Base-by-base conservation (phyloP, 768 basidiomycete species). In the Auriscalpium microsporum region DNA sequence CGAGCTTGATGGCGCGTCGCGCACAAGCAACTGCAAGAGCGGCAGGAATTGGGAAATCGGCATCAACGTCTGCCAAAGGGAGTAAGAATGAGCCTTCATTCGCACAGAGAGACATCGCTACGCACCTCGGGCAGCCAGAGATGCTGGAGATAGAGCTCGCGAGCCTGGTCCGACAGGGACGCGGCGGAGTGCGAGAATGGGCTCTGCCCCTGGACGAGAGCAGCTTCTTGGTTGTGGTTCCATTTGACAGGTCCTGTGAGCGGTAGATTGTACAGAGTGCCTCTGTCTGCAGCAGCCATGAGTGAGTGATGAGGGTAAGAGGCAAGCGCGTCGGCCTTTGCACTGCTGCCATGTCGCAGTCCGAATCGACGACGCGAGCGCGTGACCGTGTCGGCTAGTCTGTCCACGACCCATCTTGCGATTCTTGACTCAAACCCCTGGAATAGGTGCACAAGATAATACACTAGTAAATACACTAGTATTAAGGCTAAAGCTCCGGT, bases 41-140 rank as follows among this genome's bases (percentile, higher is more conserved):
- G 80, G 79, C 0, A 83, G 68, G 10, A 91, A 70, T 8, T 81
- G 67, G 10, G 68, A 60, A 0, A 91, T 71, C 9, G 87, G 80
- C 83, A 87, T 84, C 48, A 88, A 79, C 3, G 86, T 84, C 89
- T 91, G 58, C 17, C 40, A 4, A 28, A 28, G 28, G 4, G 28
- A 28, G 28, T 4, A 1, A 3, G 2, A 28, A 28, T 28, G 5
- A 28, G 28, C 28, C 28, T 4, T 16, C 10, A 28, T 2, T 28
- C 1, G 10, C 4, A 11, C 2, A 38, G 2, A n/a, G 38, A 34
- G n/a, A 14, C 42, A 5, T 9, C 17, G 11, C 2, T 6, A 48
- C 53, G 47, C 38, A 60, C 59, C 59, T 60, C 57, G 45, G 57
- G 59, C 19, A 60, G 59, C 59, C 59, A 60, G 10, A 60, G 53